Base-by-base conservation (phyloP, 2,329 filamentous ascomycete genomes). In the Diaporthe vaccinii region DNA sequence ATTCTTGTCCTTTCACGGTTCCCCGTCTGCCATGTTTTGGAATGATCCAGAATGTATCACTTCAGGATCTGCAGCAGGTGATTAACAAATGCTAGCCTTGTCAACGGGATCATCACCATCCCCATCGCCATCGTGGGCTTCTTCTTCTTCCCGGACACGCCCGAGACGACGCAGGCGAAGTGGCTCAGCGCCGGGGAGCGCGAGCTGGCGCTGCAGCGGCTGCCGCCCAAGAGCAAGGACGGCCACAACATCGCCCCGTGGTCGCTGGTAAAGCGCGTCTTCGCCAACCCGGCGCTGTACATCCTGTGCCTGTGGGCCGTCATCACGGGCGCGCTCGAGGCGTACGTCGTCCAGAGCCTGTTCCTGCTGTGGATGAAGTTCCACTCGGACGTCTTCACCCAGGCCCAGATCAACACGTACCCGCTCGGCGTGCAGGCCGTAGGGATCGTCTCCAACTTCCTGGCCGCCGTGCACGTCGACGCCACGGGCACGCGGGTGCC, bases 71-170 rank as follows among this genome's bases (percentile, higher is more conserved):
- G 36, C 10, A 39, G 36, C 10, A 39, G 36, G 10, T 39, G 36
- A 39, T 12, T 39, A 39, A 39, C 36, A 39, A 4, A 9, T 12
- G 2, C 36, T 39, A 39, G 36, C 10, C 74, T 80, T 15, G 85
- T 89, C 44, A 86, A 88, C 75, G 86, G 85, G 2, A 80, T 88
- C 20, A 88, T 88, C 74, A 88, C 86, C 0, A 76, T 88, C 1
- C 86, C 87, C 0, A 83, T 89, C 8, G 86, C 86, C 12, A 62
- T 88, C 15, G 86, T 86, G 67, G 87, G 87, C n/a, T 84, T 86
- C 67, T 73, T 88, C 14, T 79, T 72, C 77, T 87, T 87, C 73
- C 86, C 86, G 0, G 85, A 86, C 44, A 82, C 85, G 2, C 86
- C 86, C 3, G 82, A 81, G 25, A 83, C 80, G 65, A 83, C 82